Evolutionary conservation across 2,329 filamentous ascomycete species (phyloP), one percentile per base, ranked within the genome.

Genomic region (Pseudophaeomoniella oleicola): DNA sequence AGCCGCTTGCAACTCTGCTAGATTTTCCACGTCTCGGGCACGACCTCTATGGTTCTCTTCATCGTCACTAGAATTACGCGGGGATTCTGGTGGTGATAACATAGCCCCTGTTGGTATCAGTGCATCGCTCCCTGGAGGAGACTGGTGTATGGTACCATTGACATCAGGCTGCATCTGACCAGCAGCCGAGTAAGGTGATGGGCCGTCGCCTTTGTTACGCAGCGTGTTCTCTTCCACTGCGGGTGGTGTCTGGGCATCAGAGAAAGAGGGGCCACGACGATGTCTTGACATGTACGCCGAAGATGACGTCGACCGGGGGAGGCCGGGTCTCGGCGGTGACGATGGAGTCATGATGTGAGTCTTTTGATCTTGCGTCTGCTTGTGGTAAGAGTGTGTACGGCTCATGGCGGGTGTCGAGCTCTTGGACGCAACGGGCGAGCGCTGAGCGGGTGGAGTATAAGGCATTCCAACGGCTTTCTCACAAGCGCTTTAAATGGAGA

Each of bases 71-170:
- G 79, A 87, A 46, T 79, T 81, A 29, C 73, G 71, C 4, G 72
- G 71, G 19, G 87, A 94, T 50, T 94, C 88, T 6, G 88, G 88
- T 22, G 88, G 88, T 0, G 88, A 94, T 40, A 93, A 82, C 47
- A 94, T 75, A 44, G 84, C 86, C 42, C 84, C 85, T 43, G 75
- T 74, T 30, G 86, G 85, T 57, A 94, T 90, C 44, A 73, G 64
- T 41, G 75, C 71, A 60, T 84, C 76, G 44, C 77, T 83, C 44
- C 85, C 60, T 13, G 85, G 83, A n/a, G 83, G 79, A 34, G 86
- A 92, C 56, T 87, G 82, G 49, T 83, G 75, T 43, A 92, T 64
- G 59, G 75, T 83, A 55, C 66, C 66, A 53, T 66, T 69, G 38
- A 63, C 50, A 49, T 61, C 56, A 27, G 46, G 17, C 14, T 46